These are phyloP conservation scores for Globisporangium okanoganense DNA, from an alignment of 352 stramenopile species.

Conservation along the genomic window DNA sequence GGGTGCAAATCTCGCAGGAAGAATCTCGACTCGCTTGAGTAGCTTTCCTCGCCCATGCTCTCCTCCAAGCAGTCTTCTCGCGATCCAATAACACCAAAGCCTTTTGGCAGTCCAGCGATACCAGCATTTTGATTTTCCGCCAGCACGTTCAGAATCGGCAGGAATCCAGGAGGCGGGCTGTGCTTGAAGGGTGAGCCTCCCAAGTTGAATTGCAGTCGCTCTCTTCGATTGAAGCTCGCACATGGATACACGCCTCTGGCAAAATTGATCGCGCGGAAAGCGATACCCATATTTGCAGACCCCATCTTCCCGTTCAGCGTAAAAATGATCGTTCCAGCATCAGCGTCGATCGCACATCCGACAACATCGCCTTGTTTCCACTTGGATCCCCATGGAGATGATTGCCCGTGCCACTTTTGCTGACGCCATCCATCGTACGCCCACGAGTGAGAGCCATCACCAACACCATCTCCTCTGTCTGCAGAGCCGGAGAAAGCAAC, in stretches of 20 bases:
- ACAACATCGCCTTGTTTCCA: constrained; percentile 93
- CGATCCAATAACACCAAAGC: constrained; percentile 73
- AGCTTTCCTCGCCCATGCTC: constrained; percentile 80
- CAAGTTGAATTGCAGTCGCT: constrained; percentile 86
- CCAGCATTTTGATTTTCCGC: constrained; percentile 27
- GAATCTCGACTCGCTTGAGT: constrained; percentile 70
- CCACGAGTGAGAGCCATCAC: constrained; percentile 91
- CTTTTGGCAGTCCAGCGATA: constrained; percentile 48
- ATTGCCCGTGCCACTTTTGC: constrained; percentile 88
- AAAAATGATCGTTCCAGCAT: constrained; percentile 88
- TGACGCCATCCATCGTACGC: constrained; percentile 92
- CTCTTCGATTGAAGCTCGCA: constrained; percentile 84
- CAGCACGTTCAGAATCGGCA: constrained; percentile 72
- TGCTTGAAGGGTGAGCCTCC: constrained; percentile 80
- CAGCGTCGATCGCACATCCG: constrained; percentile 85
- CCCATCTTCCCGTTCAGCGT: constrained; percentile 90
- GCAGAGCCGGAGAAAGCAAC: constrained; percentile 85
- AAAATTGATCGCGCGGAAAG: constrained; percentile 82
- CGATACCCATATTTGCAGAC: constrained; percentile 82
- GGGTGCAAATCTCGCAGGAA: constrained; percentile 75
- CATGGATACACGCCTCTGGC: constrained; percentile 81
- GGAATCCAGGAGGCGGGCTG: constrained; percentile 66
- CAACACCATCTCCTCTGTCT: constrained; percentile 89
- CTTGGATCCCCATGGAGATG: constrained; percentile 82
- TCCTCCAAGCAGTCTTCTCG: constrained; percentile 84